A percentile compares a stretch with the other conserved stretches of the same genome.
phyloP scores from a whole-genome alignment of 2,329 filamentous ascomycete species.

The Trichoderma asperellum region DNA sequence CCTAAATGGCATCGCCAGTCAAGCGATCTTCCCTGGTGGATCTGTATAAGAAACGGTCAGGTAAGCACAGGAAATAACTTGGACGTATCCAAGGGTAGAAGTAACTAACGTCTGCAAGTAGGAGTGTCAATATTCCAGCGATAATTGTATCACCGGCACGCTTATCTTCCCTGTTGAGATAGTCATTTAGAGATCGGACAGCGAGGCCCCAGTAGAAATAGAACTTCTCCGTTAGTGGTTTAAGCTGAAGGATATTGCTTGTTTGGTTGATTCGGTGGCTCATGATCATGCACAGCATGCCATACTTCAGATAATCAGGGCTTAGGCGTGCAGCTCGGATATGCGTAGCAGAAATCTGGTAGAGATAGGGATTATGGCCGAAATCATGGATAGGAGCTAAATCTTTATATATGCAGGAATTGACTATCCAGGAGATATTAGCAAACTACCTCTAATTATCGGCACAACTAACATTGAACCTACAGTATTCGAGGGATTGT shows the following conservation, averaged over 20 bases:
- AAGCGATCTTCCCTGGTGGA: conserved; percentile 2
- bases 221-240: neutral
- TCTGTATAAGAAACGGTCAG: neutral
- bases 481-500: conserved; percentile 2
- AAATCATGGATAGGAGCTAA: neutral
- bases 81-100: neutral
- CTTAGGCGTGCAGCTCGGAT: neutral
- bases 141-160: neutral
- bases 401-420: conserved; percentile 12
- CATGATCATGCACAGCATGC: conserved; percentile 8
- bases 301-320: conserved; percentile 11
- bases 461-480: neutral
- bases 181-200: conserved; percentile 8
- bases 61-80: neutral
- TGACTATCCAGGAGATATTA: neutral
- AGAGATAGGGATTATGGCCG: conserved; percentile 2
- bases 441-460: neutral
- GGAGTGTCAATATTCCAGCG: conserved; percentile 9
- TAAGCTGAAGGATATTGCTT: neutral
- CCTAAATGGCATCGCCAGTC: conserved; percentile 20
- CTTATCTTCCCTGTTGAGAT: neutral
- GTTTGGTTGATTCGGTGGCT: conserved; percentile 6
- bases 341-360: neutral
- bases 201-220: conserved; percentile 14
- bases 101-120: conserved; percentile 6